Percentiles rank a stretch among this genome's conserved stretches.
Evolutionary conservation across 495 filamentous ascomycete genomes (phyloP).

Genomic region (Tuber borchii): DNA sequence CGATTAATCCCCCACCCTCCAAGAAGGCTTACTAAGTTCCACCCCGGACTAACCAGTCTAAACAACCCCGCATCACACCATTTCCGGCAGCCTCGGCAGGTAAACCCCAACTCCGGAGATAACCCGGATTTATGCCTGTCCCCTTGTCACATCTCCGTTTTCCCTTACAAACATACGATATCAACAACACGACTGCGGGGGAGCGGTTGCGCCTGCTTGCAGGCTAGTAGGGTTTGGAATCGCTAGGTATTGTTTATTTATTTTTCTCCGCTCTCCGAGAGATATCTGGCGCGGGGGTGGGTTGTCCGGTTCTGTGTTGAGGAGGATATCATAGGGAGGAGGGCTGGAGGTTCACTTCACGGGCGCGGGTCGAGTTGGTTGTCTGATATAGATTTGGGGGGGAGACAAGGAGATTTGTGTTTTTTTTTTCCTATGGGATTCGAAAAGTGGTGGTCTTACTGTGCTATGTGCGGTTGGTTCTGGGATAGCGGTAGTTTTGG

Average conservation of each 20-base stretch:
- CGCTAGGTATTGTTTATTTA: not conserved
- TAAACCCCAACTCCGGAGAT: not conserved
- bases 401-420: not conserved
- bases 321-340: not conserved
- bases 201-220: not conserved
- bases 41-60: not conserved
- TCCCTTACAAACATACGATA: not conserved
- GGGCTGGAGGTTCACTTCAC: not conserved
- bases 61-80: not conserved
- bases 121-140: not conserved
- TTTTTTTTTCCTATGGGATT: not conserved
- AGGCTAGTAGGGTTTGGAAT: not conserved
- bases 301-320: not conserved
- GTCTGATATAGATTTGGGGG: not conserved
- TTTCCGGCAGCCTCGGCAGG: not conserved
- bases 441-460: not conserved
- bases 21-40: not conserved
- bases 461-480: not conserved
- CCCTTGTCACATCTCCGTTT: not conserved
- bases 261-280: not conserved
- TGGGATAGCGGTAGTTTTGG: not conserved
- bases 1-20: not conserved
- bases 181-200: not conserved
- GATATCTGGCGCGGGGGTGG: not conserved
- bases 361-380: not conserved